phyloP scores from a whole-genome alignment of 768 basidiomycete genomes.

The Russula lepida region DNA sequence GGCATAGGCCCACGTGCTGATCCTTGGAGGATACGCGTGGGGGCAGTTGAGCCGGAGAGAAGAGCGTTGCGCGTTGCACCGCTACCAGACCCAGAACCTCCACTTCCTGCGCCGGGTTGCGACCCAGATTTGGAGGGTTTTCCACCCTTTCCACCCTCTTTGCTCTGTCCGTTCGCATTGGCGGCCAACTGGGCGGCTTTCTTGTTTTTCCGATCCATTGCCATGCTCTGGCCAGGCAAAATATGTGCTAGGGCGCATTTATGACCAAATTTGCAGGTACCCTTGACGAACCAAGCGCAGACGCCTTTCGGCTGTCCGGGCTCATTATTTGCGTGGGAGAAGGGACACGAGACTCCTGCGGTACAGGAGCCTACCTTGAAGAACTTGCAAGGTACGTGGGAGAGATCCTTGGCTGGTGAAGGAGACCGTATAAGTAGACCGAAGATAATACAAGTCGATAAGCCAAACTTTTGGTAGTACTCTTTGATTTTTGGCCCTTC shows the following conservation, averaged over 20 bases:
- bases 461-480: constrained; percentile 23
- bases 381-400: constrained; percentile 97
- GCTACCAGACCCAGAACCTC: constrained; percentile 11
- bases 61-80: constrained; percentile 27
- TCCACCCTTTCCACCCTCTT: constrained; percentile 30
- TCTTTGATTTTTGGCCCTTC: constrained; percentile 23
- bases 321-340: constrained; percentile 71
- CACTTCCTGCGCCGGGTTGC: constrained; percentile 20
- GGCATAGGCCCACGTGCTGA: constrained; percentile 52
- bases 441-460: not conserved
- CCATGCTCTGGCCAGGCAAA: constrained; percentile 86
- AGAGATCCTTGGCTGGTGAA: constrained; percentile 71
- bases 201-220: constrained; percentile 98
- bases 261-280: constrained; percentile 73
- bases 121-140: constrained; percentile 32
- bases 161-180: constrained; percentile 29
- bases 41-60: constrained; percentile 59
- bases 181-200: constrained; percentile 71
- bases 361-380: constrained; percentile 92
- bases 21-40: constrained; percentile 42
- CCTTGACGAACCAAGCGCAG: constrained; percentile 90
- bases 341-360: constrained; percentile 90
- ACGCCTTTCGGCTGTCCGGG: constrained; percentile 74
- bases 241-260: constrained; percentile 93
- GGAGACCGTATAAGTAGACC: constrained; percentile 5